Base-by-base conservation (phyloP, 1,284 basidiomycete genomes). In the Boletus austroedulis region DNA sequence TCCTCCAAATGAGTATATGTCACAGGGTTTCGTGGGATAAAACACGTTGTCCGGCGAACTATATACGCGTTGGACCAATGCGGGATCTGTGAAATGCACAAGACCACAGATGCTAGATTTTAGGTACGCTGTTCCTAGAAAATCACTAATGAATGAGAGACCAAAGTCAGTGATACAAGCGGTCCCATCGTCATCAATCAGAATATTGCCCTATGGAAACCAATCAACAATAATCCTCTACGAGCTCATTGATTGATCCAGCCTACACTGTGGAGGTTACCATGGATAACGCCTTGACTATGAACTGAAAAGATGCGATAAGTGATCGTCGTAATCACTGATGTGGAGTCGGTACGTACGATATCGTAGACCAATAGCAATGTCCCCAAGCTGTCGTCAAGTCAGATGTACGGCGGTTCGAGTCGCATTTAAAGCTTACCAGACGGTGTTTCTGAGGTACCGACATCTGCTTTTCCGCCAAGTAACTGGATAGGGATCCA, bases 41-140 rank as follows among this genome's bases (percentile, higher is more conserved):
- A 43, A 29, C 9, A 60, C 43, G 1, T 21, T 28, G n/a, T 32
- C 58, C 19, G 26, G 50, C 10, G 21, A 54, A 14, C 9, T 12
- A 23, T 59, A 45, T 11, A 50, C 59, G 21, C 47, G 47, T 15
- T 49, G 45, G 41, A 70, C 68, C 4, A 77, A 60, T 29, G 75
- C 73, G 0, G 75, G 76, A 44, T 78, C 77, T 28, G 73, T 66
- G 64, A 74, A 78, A 24, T 70, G 67, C 15, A 75, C 50, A 17
- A 58, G 58, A 14, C 75, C 76, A 32, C 67, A 67, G 9, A 74
- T 63, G 9, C 65, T 62, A 3, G 71, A 75, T 2, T 63, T 72
- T 32, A 72, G 50, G 47, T 76, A 76, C 6, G 75, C 68, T 4
- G 68, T 68, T 11, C 69, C 70, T 46, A 70, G 57, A 34, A 73